Evolutionary conservation across 202 grass and related monocot species (phyloP), one percentile per base, ranked within the genome.

Genomic region (Saccharum hybrid): DNA sequence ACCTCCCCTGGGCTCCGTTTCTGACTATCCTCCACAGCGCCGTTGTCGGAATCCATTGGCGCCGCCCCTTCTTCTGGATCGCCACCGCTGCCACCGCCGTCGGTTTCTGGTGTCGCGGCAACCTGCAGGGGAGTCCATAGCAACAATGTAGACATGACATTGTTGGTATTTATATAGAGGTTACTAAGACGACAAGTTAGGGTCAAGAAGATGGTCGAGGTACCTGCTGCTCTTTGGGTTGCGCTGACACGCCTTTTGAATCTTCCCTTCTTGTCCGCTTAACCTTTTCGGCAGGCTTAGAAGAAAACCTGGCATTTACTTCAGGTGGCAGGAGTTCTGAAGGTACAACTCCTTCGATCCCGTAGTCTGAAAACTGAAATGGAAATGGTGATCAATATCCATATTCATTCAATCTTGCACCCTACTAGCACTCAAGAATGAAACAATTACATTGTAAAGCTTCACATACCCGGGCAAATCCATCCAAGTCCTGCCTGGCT

Each of bases 311-410:
- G 41, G 89, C 76, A 61, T 90, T 90, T 33, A 96, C 86, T 38
- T 96, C 93, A 34, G 83, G 72, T 70, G 93, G 93, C 69, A 96
- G 54, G 6, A 98, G 91, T 67, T 98, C 96, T 18, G 85, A 86
- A 74, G 96, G 93, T 48, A 98, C 93, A 61, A 90, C 91, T 71
- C 96, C 96, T 92, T 98, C 96, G 3, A 95, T 92, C 52, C 96
- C 96, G 7, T 85, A 87, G 4, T 88, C 86, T 21, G 71, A 89
- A 87, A 92, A 83, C 87, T 86, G 66, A 49, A 78, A 88, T 6
- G 3, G 7, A 74, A 54, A 41, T 4, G 52, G 18, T 61, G 56
- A 33, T 34, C 21, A 72, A 43, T 54, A 26, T 37, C 34, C 57
- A 18, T 39, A 61, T 11, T 9, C 23, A 84, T 61, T 68, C 10